Base-by-base conservation (phyloP, 257 asterid species). In the Fraxinus cuspidata region DNA sequence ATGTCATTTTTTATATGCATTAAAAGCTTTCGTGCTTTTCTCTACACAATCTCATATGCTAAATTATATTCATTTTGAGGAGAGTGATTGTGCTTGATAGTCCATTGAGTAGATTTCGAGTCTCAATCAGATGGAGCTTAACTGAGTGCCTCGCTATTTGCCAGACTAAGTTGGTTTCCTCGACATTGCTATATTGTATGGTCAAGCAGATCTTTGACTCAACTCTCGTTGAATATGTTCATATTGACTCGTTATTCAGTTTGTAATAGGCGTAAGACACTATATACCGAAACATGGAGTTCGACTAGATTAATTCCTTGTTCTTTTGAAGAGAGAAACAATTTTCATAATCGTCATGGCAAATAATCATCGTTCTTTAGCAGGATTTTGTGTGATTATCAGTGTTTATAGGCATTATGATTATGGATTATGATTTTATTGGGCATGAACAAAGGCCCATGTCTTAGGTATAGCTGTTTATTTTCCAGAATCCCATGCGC, bases 401-500 rank as follows among this genome's bases (percentile, higher is more conserved):
- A 31, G 29, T 56, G 56, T 42, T 53, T 76, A 68, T 74, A 64
- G 72, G 74, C 81, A 66, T 78, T 65, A 83, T 81, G 70, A 81
- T 79, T 74, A 63, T 85, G 81, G 64, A 73, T 8, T 60, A 77
- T 80, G 78, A 78, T 81, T 63, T 65, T 75, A 84, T n/a, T n/a
- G 66, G 70, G 58, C 42, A 70, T 35, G 75, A 60, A 34, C 3
- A 60, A 49, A 77, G 85, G 77, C 79, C 83, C 82, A 40, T 84
- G 89, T 80, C 79, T 66, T 56, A 65, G 69, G 70, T 80, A 77
- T 38, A 71, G 84, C 77, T 72, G 74, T 74, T 76, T 3, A 8
- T 81, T 44, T 29, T 78, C 75, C 86, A 47, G 47, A 83, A 73
- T 49, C 74, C 27, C 78, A 51, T 80, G 89, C 81, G 73, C 67